Base-by-base conservation (phyloP, 1,139 yeast species). In the Kodamaea plutei region DNA sequence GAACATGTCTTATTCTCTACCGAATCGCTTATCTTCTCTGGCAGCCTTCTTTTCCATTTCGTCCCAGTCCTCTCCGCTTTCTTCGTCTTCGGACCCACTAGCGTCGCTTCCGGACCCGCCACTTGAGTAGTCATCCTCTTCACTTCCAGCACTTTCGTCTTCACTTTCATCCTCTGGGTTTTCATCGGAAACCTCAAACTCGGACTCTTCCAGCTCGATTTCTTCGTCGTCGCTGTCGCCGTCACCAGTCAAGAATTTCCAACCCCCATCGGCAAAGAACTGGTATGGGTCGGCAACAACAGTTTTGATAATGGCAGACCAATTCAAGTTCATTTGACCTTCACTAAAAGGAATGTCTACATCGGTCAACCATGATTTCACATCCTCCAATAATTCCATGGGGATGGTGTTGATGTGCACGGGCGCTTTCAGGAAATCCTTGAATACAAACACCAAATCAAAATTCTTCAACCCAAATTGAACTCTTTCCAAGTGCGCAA, bases 381-480 rank as follows among this genome's bases (percentile, higher is more conserved):
- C 85, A 54, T 84, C 91, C 52, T 91, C 99, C 35, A 91, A 67
- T 36, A 84, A 73, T 48, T 84, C 94, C 77, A 88, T 87, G 18
- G 97, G 97, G 37, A 91, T 87, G 2, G 97, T 88, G 56, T 89
- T 91, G 44, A 91, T 80, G 56, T 91, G 96, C 13, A 85, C 85
- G 15, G 88, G 96, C 0, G 97, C 84, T 48, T 73, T 79, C 41
- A 71, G 67, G 54, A 88, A 88, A 59, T 91, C 97, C 60, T 89
- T 91, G 62, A 84, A 89, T 4, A 93, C 91, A 58, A 91, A 87
- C 16, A 91, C 98, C 59, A 91, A 64, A 66, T 91, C 99, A 51
- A 91, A 93, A 62, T 93, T 93, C 63, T 88, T 88, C 51, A 91
- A 73, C 2, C 99, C 99, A 55, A 91, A 93, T 56, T 89, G 96